Base-by-base conservation (phyloP, 2,329 filamentous ascomycete species). In the Sclerotinia spermophila region DNA sequence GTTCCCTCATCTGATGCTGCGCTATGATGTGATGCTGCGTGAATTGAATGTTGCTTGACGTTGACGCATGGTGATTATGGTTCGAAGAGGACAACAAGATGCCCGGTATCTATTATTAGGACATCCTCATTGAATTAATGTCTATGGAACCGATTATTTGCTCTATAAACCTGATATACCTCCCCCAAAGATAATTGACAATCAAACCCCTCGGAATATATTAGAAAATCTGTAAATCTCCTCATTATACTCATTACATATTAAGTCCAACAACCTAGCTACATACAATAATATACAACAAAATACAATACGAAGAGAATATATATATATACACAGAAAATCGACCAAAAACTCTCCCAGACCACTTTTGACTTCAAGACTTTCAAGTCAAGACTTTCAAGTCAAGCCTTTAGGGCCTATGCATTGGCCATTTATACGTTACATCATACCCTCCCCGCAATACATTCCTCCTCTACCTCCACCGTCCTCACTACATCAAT, bases 401-500 rank as follows among this genome's bases (percentile, higher is more conserved):
- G 59, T 30, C 40, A 10, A 44, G n/a, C 27, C 58, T 42, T 24
- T 19, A 42, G 38, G 17, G 35, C 58, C 2, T 53, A 53, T 59
- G 24, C 33, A 38, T 58, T 58, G 24, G 15, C 27, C 27, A 55
- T 55, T 30, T 21, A 21, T 15, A 45, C 10, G 7, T 62, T 5
- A 11, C 4, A 27, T 53, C 48, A 53, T 27, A 21, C 30, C n/a
- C 35, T 53, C 33, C 2, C 51, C 5, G n/a, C 24, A 30, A 65
- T 35, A n/a, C 45, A 27, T 40, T 65, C 62, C 33, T 65, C 62
- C 27, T 40, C 62, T 7, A 65, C 45, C n/a, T 53, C 62, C 3
- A 65, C 33, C 2, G 45, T 65, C n/a, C n/a, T 51, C 17, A 65
- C 24, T 38, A 65, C 45, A 53, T 21, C 62, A 38, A 65, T 65